A percentile compares a stretch with the other conserved stretches of the same genome.
phyloP scores from a whole-genome alignment of 2,329 filamentous ascomycete genomes.

The Fusarium nelsonii region DNA sequence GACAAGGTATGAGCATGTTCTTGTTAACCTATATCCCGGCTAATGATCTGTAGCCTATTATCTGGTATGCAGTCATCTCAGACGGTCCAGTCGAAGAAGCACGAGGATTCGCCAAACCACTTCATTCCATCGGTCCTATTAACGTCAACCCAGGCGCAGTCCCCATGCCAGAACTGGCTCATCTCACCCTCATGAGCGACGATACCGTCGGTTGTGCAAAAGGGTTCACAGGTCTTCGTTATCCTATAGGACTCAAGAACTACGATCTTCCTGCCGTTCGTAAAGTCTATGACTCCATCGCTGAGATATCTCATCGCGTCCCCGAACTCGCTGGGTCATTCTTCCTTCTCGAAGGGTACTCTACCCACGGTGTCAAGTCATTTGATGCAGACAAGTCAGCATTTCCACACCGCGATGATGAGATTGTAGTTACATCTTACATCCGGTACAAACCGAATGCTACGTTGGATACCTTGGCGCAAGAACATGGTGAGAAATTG shows the following conservation, averaged over 20 bases:
- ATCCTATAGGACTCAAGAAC: constrained; percentile 57
- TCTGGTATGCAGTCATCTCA: constrained; percentile 57
- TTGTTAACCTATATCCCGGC: fast-evolving
- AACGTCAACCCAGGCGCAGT: constrained; percentile 48
- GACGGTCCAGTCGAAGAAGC: constrained; percentile 55
- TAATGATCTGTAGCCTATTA: constrained; percentile 50
- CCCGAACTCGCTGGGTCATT: constrained; percentile 49
- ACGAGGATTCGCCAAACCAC: constrained; percentile 55
- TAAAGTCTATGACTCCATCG: constrained; percentile 51
- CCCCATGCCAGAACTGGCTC: constrained; percentile 58
- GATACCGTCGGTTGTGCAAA: constrained; percentile 57
- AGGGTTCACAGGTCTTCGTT: constrained; percentile 55
- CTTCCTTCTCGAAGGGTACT: constrained; percentile 68
- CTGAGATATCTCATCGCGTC: constrained; percentile 25
- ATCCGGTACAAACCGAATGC: constrained; percentile 33
- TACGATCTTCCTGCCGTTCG: constrained; percentile 51
- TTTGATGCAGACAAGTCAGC: constrained; percentile 17
- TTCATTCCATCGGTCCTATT: constrained; percentile 56
- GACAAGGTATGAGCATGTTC: not conserved
- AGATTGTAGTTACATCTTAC: constrained; percentile 21
- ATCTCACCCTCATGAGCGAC: constrained; percentile 55
- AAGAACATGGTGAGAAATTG: constrained; percentile 25
- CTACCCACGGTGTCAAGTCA: constrained; percentile 24
- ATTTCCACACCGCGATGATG: constrained; percentile 32
- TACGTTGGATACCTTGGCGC: constrained; percentile 12